A percentile compares a stretch with the other conserved stretches of the same genome.
Conservation (phyloP, 1,139 yeast species). For the Candida labiduridarum region DNA sequence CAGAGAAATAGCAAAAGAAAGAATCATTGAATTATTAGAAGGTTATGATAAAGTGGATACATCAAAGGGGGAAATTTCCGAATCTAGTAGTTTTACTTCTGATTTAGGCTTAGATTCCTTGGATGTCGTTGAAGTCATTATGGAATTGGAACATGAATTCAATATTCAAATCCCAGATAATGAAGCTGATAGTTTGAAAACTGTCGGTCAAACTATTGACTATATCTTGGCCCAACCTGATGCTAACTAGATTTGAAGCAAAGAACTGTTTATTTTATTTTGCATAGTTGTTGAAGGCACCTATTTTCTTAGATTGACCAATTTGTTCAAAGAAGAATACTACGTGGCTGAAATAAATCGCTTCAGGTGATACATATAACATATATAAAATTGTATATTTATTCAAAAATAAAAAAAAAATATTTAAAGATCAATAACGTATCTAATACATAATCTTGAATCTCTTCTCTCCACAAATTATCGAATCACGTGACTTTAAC, state of each 20-base stretch:
- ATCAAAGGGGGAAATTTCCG: conserved; percentile 49
- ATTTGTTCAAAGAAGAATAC: too few relatives aligned
- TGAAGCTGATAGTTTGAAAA: conserved; percentile 81
- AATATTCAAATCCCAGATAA: conserved; percentile 81
- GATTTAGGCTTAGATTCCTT: conserved; percentile 87
- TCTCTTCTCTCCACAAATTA: background rate
- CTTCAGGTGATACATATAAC: too few relatives aligned
- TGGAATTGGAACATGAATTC: conserved; percentile 87
- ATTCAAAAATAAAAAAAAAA: background rate
- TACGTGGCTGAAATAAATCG: too few relatives aligned
- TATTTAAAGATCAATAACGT: background rate
- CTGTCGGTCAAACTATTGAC: conserved; percentile 81
- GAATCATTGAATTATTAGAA: conserved; percentile 78
- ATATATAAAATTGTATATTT: background rate
- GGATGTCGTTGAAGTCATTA: conserved; percentile 86
- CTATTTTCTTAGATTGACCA: too few relatives aligned
- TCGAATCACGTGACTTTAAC: background rate
- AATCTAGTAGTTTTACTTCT: conserved; percentile 62
- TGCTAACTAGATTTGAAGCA: conserved; percentile 44
- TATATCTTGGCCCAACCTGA: conserved; percentile 74
- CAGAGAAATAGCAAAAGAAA: conserved; percentile 69
- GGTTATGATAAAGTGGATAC: conserved; percentile 71
- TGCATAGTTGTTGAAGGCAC: too few relatives aligned
- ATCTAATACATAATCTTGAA: background rate
- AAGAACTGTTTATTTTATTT: too few relatives aligned